Conservation (phyloP, 345 rosid species). For the Toxicodendron radicans region DNA sequence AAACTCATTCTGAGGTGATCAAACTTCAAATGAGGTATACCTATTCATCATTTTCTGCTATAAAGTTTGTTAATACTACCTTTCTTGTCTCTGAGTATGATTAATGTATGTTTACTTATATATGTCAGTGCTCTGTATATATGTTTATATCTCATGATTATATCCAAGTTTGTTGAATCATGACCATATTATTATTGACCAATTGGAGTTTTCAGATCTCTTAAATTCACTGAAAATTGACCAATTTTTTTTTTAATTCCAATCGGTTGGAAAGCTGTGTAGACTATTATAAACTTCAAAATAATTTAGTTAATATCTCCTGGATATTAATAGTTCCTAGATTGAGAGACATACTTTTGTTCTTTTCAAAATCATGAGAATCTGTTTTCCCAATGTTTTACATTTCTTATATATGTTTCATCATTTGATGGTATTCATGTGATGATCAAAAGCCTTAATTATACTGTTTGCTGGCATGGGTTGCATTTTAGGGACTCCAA, state of each 20-base stretch:
- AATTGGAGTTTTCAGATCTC: neutral
- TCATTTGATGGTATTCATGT: neutral
- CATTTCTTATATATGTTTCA: neutral
- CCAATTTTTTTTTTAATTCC: neutral
- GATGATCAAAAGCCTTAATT: constrained; percentile 10
- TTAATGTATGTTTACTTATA: neutral
- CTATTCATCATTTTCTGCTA: constrained; percentile 17
- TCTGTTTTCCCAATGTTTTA: neutral
- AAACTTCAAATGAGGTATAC: constrained; percentile 87
- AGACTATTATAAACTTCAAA: neutral
- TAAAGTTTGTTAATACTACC: neutral
- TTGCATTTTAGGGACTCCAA: constrained; percentile 45
- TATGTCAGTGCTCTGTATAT: neutral
- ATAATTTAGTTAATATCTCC: neutral
- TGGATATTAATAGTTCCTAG: neutral
- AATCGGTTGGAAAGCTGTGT: neutral
- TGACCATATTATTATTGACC: neutral
- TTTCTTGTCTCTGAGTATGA: neutral
- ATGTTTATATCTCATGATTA: neutral
- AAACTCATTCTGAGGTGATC: constrained; percentile 57
- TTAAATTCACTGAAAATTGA: too few relatives aligned
- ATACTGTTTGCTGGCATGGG: constrained; percentile 13
- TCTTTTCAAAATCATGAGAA: neutral
- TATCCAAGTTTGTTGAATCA: neutral
- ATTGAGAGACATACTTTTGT: neutral